Evolutionary conservation across 1,284 basidiomycete species (phyloP).

Genomic region (Cystobasidium sp.): DNA sequence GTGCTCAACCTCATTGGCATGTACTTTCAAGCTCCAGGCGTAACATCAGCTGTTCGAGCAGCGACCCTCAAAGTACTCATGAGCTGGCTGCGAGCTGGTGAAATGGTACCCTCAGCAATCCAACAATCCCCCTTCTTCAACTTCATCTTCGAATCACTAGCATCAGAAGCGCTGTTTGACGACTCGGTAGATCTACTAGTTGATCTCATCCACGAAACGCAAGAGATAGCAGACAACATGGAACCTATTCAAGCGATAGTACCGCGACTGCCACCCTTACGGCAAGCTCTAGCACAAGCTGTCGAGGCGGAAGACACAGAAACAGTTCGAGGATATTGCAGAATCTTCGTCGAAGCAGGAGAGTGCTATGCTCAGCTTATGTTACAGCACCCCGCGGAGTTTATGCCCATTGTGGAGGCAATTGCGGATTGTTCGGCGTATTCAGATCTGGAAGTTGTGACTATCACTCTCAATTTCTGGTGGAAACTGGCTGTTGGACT

Average conservation of each 20-base stretch:
- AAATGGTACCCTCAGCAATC: slow-evolving; percentile 71
- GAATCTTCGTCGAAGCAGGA: slow-evolving; percentile 92
- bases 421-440: slow-evolving; percentile 93
- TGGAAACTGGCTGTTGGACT: slow-evolving; percentile 84
- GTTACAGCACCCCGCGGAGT: slow-evolving; percentile 82
- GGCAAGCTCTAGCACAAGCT: slow-evolving; percentile 63
- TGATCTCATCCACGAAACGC: slow-evolving; percentile 96
- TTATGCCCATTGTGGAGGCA: slow-evolving; percentile 91
- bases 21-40: slow-evolving; percentile 86
- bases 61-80: slow-evolving; percentile 86
- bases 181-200: slow-evolving; percentile 88
- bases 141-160: slow-evolving; percentile 81
- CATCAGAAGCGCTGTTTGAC: slow-evolving; percentile 86
- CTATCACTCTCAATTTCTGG: slow-evolving; percentile 99
- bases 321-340: slow-evolving; percentile 84
- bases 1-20: slow-evolving; percentile 80
- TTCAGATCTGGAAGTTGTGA: slow-evolving; percentile 92
- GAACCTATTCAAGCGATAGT: slow-evolving; percentile 83
- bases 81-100: slow-evolving; percentile 87
- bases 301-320: slow-evolving; percentile 64
- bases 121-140: slow-evolving; percentile 80
- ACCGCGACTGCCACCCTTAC: slow-evolving; percentile 75
- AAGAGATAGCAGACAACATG: slow-evolving; percentile 95
- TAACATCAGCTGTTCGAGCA: slow-evolving; percentile 77
- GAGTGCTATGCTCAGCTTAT: slow-evolving; percentile 93